Conservation (phyloP, 257 asterid species). For the Forsythia viridissima region DNA sequence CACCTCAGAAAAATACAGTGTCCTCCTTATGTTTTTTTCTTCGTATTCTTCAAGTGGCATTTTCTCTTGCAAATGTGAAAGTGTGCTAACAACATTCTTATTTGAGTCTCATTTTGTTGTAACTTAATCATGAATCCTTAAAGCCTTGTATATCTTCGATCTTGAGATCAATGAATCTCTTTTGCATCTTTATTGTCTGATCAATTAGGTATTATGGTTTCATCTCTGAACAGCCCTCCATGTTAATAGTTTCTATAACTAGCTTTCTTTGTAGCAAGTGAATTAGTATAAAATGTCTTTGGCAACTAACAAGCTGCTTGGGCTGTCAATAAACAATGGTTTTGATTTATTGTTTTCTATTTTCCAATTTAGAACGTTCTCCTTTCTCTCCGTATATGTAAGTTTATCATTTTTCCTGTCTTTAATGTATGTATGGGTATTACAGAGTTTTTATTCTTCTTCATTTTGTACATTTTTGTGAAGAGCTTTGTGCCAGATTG, state of each 20-base stretch:
- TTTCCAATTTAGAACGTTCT: conserved; percentile 24
- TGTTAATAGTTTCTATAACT: conserved; percentile 29
- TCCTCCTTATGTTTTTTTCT: conserved; percentile 11
- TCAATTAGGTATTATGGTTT: conserved; percentile 21
- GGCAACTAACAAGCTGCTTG: too few species aligned
- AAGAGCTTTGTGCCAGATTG: conserved; percentile 19
- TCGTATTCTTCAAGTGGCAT: conserved; percentile 14
- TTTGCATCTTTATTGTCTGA: conserved; percentile 24
- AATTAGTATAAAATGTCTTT: too few species aligned
- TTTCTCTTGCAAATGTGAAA: too few species aligned
- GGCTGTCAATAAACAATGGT: neutral
- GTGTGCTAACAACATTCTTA: neutral
- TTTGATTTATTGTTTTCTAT: conserved; percentile 25
- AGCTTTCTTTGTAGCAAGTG: conserved; percentile 24
- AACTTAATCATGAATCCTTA: conserved; percentile 42
- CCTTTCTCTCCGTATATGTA: conserved; percentile 12
- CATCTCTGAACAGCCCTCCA: conserved; percentile 25
- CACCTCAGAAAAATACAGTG: conserved; percentile 28
- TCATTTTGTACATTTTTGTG: conserved; percentile 4
- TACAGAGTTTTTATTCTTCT: neutral
- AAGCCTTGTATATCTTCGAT: conserved; percentile 41
- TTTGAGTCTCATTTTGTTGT: conserved; percentile 28
- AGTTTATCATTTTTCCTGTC: too few species aligned
- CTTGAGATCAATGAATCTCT: conserved; percentile 34
- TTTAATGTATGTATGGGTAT: too few species aligned